These are phyloP conservation scores for Penicillium sp. DNA, from an alignment of 2,329 filamentous ascomycete species.

Conservation along the genomic window DNA sequence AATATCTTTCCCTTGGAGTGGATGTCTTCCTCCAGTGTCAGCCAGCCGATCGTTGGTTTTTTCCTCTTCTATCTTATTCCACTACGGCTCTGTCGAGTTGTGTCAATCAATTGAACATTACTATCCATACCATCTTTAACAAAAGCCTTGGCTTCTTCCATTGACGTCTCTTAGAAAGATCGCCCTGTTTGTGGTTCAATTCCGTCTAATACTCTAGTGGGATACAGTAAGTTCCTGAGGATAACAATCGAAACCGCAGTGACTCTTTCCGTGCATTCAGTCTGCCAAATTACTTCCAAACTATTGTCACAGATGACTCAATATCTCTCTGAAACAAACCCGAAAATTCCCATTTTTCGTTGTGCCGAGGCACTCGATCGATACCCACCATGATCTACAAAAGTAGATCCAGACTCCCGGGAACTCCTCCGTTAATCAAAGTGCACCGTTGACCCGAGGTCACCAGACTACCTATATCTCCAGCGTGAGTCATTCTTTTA, in stretches of 20 bases:
- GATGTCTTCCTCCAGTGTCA: not conserved
- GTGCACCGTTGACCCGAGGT: not conserved
- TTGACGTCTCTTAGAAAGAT: not conserved
- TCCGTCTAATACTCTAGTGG: not conserved
- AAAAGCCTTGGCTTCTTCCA: not conserved
- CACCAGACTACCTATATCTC: not conserved
- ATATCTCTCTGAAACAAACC: not conserved
- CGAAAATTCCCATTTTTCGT: not conserved
- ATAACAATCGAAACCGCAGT: not conserved
- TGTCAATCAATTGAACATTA: slow-evolving; percentile 1
- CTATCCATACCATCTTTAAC: not conserved
- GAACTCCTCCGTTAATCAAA: not conserved
- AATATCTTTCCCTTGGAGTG: slow-evolving; percentile 10
- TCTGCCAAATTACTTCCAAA: not conserved
- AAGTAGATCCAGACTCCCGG: not conserved
- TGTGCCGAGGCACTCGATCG: not conserved
- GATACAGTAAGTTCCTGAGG: not conserved
- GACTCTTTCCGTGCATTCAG: not conserved
- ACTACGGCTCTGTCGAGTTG: not conserved
- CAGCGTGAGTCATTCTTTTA: not conserved
- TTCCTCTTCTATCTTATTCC: not conserved
- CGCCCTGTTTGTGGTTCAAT: too few relatives aligned
- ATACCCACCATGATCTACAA: slow-evolving; percentile 6
- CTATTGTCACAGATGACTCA: not conserved
- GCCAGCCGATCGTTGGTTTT: not conserved